These are phyloP conservation scores for Mucor piriformis DNA, from an alignment of 371 early-diverging fungal genomes.

Conservation along the genomic window DNA sequence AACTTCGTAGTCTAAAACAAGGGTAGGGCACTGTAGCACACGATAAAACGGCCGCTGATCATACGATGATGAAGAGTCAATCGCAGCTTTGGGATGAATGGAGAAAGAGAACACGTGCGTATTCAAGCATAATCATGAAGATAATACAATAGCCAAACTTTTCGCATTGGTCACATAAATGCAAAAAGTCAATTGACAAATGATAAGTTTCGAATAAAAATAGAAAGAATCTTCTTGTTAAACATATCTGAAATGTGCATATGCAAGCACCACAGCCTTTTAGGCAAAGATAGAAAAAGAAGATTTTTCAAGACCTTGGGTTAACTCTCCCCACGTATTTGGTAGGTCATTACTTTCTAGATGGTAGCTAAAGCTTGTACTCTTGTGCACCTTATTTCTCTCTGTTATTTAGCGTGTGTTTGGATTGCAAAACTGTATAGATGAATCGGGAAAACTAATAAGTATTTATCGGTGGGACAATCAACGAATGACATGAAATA, in stretches of 20 bases:
- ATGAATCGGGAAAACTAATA: neutral
- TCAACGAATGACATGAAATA: slow-evolving; percentile 15
- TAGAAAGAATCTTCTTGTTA: no score
- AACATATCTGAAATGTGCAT: no score
- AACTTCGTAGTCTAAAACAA: slow-evolving; percentile 1
- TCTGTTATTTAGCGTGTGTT: no score
- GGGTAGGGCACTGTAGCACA: slow-evolving; percentile 13
- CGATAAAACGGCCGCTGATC: slow-evolving; percentile 7
- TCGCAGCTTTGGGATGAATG: neutral
- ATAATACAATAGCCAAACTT: neutral
- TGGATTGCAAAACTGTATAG: neutral
- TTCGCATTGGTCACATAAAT: neutral
- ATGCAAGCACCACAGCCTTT: no score
- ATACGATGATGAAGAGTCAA: slow-evolving; percentile 11
- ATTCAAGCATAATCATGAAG: neutral
- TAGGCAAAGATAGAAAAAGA: no score
- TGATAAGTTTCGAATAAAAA: no score
- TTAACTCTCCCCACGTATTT: no score
- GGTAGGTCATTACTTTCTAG: no score
- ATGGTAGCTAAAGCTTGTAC: no score
- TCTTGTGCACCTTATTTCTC: no score
- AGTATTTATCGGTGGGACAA: slow-evolving; percentile 9
- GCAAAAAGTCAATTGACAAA: neutral
- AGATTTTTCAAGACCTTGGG: no score
- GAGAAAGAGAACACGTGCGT: slow-evolving; percentile 14